phyloP scores from a whole-genome alignment of 2,329 filamentous ascomycete genomes.

The Colletotrichum cuscutae region DNA sequence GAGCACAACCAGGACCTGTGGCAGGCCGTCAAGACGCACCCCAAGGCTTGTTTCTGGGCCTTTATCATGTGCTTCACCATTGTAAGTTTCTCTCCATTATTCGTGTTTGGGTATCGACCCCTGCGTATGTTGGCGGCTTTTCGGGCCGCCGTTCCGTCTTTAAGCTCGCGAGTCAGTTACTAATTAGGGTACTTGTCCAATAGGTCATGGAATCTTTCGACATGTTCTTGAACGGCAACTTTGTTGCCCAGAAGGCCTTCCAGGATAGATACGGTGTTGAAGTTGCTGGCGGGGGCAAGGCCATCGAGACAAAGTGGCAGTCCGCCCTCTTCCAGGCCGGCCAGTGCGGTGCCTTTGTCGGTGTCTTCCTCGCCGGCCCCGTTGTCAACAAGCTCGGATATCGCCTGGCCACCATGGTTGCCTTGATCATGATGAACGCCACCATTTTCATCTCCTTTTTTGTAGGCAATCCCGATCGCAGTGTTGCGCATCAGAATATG shows the following conservation, averaged over 20 bases:
- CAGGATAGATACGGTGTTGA: constrained; percentile 49
- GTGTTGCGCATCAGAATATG: neutral
- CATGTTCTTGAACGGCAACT: constrained; percentile 59
- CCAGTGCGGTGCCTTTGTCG: constrained; percentile 48
- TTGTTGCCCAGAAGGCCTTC: constrained; percentile 54
- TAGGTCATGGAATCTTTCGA: constrained; percentile 62
- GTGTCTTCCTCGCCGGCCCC: constrained; percentile 50
- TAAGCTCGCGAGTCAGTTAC: neutral
- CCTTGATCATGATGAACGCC: constrained; percentile 42
- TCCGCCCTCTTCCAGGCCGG: constrained; percentile 47
- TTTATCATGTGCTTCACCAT: constrained; percentile 62
- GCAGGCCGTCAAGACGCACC: constrained; percentile 50
- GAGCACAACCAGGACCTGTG: constrained; percentile 54
- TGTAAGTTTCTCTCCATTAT: constrained; percentile 44
- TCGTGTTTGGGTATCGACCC: no score
- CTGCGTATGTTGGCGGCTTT: neutral
- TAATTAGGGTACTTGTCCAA: neutral
- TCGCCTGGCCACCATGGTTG: constrained; percentile 48
- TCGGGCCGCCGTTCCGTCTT: neutral
- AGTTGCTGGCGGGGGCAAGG: constrained; percentile 20
- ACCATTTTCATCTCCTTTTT: constrained; percentile 61
- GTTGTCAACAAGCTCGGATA: constrained; percentile 50
- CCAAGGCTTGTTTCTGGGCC: constrained; percentile 58
- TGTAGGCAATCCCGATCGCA: constrained; percentile 48
- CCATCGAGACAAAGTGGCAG: constrained; percentile 55